Evolutionary conservation across 352 stramenopile species (phyloP).

Genomic region (Phytophthora pseudosyringae): DNA sequence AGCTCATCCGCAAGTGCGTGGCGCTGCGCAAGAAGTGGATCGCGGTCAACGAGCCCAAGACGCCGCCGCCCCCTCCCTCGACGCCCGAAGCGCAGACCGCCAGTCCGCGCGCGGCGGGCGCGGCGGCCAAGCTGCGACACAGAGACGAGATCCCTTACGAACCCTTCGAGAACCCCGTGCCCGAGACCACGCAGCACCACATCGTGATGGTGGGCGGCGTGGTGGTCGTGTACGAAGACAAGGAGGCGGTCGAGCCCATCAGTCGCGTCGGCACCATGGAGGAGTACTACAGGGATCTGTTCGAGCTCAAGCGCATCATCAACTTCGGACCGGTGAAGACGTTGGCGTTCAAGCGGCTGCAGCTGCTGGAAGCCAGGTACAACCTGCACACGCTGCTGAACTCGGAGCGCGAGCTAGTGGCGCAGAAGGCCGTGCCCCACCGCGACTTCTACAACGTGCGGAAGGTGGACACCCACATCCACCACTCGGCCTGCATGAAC

Average conservation of each 20-base stretch:
- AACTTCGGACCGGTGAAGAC: slow-evolving; percentile 90
- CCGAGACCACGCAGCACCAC: slow-evolving; percentile 55
- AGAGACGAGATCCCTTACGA: slow-evolving; percentile 80
- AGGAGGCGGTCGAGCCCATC: slow-evolving; percentile 41
- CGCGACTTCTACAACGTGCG: slow-evolving; percentile 99
- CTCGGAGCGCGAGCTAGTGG: slow-evolving; percentile 93
- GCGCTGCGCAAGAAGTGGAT: slow-evolving; percentile 78
- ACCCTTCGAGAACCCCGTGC: slow-evolving; percentile 49
- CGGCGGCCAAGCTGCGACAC: slow-evolving; percentile 56
- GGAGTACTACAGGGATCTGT: slow-evolving; percentile 80
- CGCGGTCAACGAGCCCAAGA: slow-evolving; percentile 45
- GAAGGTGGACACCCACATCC: slow-evolving; percentile 99
- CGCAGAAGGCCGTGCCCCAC: slow-evolving; percentile 96
- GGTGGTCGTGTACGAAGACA: slow-evolving; percentile 52
- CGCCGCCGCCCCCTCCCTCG: slow-evolving; percentile 12
- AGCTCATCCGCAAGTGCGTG: slow-evolving; percentile 83
- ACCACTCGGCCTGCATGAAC: slow-evolving; percentile 97
- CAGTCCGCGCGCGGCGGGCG: slow-evolving; percentile 43
- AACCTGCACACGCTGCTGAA: slow-evolving; percentile 98
- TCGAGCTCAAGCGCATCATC: slow-evolving; percentile 87
- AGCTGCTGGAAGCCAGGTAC: slow-evolving; percentile 93
- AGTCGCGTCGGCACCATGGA: slow-evolving; percentile 49
- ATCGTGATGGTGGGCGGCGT: slow-evolving; percentile 70
- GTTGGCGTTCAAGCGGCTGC: slow-evolving; percentile 85
- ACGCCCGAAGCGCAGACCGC: slow-evolving; percentile 22